These are phyloP conservation scores for Cyathus striatus DNA, from an alignment of 768 basidiomycete species.

Conservation along the genomic window DNA sequence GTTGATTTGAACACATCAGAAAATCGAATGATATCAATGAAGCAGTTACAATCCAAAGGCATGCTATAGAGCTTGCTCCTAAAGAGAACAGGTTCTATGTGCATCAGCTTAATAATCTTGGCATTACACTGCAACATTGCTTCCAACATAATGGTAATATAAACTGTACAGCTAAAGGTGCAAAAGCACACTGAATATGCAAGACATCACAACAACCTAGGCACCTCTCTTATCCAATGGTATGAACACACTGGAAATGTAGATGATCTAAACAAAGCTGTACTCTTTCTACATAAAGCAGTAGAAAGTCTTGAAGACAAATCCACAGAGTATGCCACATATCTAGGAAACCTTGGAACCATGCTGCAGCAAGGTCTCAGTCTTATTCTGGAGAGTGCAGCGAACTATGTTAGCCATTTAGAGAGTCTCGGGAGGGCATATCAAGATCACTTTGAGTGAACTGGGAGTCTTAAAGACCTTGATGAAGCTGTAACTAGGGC, in stretches of 20 bases:
- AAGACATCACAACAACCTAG: constrained; percentile 1
- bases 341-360: background rate
- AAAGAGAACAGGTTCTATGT: background rate
- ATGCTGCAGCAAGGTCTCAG: background rate
- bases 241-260: background rate
- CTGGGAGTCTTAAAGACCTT: constrained; percentile 4
- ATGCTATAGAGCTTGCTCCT: background rate
- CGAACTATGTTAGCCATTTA: background rate
- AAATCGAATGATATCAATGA: background rate
- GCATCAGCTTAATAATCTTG: background rate
- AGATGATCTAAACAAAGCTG: background rate
- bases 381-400: background rate
- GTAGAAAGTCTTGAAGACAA: background rate
- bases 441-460: constrained; percentile 8
- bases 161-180: background rate
- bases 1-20: background rate
- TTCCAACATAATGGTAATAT: background rate
- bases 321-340: background rate
- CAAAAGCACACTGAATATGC: background rate
- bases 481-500: constrained; percentile 5
- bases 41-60: background rate
- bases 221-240: background rate
- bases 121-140: background rate
- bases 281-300: background rate
- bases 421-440: constrained; percentile 8